A percentile compares a stretch with the other conserved stretches of the same genome.
phyloP scores from a whole-genome alignment of 2,329 filamentous ascomycete genomes.

The Neofusicoccum parvum region DNA sequence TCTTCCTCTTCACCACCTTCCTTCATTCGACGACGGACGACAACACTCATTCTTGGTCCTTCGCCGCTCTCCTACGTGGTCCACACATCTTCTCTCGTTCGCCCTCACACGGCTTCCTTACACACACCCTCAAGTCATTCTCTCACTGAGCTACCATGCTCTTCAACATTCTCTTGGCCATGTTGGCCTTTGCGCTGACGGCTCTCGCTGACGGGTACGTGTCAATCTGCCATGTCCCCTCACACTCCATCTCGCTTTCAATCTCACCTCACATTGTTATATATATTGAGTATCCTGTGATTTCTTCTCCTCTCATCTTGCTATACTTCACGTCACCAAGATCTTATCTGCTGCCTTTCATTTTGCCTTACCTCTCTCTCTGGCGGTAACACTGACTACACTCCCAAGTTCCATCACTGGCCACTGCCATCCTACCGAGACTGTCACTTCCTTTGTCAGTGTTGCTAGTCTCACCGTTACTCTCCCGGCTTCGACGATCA shows the following conservation, averaged over 20 bases:
- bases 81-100: not conserved
- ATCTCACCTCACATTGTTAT: not conserved
- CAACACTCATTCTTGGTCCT: not conserved
- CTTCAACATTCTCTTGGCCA: not conserved
- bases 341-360: too few relatives aligned
- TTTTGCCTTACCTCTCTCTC: too few relatives aligned
- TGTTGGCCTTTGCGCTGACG: not conserved
- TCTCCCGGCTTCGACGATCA: not conserved
- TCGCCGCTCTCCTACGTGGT: not conserved
- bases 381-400: not conserved
- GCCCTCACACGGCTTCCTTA: not conserved
- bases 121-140: not conserved
- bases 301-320: not conserved
- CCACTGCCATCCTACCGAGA: not conserved
- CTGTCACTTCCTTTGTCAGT: not conserved
- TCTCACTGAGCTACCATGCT: not conserved
- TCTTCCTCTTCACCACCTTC: constrained; percentile 6
- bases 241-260: not conserved
- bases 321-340: not conserved
- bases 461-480: not conserved
- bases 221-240: not conserved
- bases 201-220: not conserved
- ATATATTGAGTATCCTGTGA: too few relatives aligned
- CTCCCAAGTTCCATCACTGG: too few relatives aligned
- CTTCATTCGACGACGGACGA: not conserved